A percentile compares a stretch with the other conserved stretches of the same genome.
Evolutionary conservation across 108 stramenopile genomes (phyloP).

Genomic region (Fistulifera pelliculosa): DNA sequence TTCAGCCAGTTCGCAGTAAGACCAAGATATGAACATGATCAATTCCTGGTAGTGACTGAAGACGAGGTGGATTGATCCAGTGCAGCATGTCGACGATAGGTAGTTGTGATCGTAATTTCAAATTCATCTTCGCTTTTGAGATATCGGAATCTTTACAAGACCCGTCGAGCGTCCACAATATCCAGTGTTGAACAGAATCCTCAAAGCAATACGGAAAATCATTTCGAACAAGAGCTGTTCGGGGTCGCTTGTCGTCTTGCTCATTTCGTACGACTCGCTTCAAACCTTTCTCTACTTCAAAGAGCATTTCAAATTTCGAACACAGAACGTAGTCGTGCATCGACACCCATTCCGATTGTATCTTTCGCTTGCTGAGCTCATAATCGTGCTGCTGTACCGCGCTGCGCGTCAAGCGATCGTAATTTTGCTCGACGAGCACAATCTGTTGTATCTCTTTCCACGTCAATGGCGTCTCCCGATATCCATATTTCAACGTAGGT

Average conservation of each 20-base stretch:
- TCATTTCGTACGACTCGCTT: neutral
- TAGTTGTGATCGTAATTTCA: conserved; percentile 1
- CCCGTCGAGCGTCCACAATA: conserved; percentile 70
- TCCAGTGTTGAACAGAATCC: conserved; percentile 51
- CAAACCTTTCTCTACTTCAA: neutral
- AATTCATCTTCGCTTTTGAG: conserved; percentile 15
- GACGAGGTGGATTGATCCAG: conserved; percentile 62
- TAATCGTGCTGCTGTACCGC: conserved; percentile 36
- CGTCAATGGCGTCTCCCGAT: conserved; percentile 10
- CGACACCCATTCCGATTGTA: conserved; percentile 44
- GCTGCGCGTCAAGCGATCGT: conserved; percentile 48
- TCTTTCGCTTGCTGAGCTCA: conserved; percentile 20
- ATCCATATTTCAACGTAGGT: conserved; percentile 31
- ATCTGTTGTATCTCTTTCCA: conserved; percentile 33
- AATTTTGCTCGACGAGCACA: conserved; percentile 24
- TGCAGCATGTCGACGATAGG: conserved; percentile 28
- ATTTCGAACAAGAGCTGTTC: conserved; percentile 35
- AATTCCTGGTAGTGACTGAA: conserved; percentile 60
- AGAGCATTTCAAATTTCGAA: conserved; percentile 52
- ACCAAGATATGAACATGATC: conserved; percentile 63
- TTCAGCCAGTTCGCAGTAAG: too few relatives aligned
- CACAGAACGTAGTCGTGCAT: conserved; percentile 56
- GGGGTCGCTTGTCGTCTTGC: neutral
- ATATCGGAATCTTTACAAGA: conserved; percentile 22
- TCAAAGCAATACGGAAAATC: conserved; percentile 68